Conservation (phyloP, 176 grass and related monocot genomes). For the Musa schizocarpa region DNA sequence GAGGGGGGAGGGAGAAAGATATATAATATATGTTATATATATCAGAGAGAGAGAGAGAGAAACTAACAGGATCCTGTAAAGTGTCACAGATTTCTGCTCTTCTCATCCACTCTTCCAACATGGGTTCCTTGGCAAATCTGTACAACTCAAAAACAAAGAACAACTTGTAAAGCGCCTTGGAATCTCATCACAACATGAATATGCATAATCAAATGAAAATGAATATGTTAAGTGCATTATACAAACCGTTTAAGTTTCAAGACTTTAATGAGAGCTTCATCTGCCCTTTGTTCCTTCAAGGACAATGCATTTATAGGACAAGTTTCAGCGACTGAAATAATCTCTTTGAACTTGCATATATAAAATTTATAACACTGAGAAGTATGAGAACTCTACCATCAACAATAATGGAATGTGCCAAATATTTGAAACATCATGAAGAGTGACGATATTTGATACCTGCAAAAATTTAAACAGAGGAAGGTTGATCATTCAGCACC, state of each 20-base stretch:
- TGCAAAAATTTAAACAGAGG: slow-evolving; percentile 29
- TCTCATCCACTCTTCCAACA: slow-evolving; percentile 29
- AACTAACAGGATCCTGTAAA: slow-evolving; percentile 37
- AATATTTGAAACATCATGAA: slow-evolving; percentile 93
- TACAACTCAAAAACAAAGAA: neutral
- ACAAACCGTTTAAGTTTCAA: slow-evolving; percentile 63
- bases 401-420: slow-evolving; percentile 94
- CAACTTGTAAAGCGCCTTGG: neutral
- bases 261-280: slow-evolving; percentile 85
- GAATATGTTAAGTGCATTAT: neutral
- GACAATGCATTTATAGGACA: neutral
- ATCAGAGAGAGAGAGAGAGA: slow-evolving; percentile 1
- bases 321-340: neutral
- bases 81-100: slow-evolving; percentile 32
- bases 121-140: slow-evolving; percentile 22
- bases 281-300: slow-evolving; percentile 79
- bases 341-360: neutral
- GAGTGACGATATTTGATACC: slow-evolving; percentile 62
- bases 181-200: neutral
- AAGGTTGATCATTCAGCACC: neutral
- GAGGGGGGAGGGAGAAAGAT: too few relatives aligned
- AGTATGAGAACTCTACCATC: slow-evolving; percentile 39
- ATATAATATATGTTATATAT: too few relatives aligned
- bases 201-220: neutral
- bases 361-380: neutral